Evolutionary conservation across 257 asterid species (phyloP).

Genomic region (Vinca minor): DNA sequence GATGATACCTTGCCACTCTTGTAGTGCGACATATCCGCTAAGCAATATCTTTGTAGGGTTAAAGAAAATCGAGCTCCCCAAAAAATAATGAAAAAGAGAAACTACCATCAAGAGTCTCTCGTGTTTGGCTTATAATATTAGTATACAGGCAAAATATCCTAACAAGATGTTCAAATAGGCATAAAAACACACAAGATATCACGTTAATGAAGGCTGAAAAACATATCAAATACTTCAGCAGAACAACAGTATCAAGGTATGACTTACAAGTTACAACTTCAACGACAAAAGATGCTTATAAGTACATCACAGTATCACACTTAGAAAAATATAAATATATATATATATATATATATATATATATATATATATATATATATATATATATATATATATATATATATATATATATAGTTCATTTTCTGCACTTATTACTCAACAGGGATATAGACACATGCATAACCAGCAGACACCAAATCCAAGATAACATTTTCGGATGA

Average conservation of each 20-base stretch:
- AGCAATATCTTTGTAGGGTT: constrained; percentile 65
- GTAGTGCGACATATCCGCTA: constrained; percentile 97
- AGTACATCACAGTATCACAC: not conserved
- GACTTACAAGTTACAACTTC: not conserved
- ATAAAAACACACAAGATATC: not conserved
- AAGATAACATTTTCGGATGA: not conserved
- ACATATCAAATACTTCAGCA: not conserved
- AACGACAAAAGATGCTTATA: not conserved
- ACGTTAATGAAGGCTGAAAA: not conserved
- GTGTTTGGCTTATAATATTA: not conserved
- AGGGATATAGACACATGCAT: not conserved
- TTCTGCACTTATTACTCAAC: not conserved
- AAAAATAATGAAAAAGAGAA: not conserved
- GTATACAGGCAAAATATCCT: not conserved
- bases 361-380: no score
- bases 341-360: no score
- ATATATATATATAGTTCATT: not conserved
- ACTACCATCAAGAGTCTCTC: not conserved
- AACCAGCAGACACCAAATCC: not conserved
- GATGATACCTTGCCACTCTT: constrained; percentile 79
- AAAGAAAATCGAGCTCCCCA: constrained; percentile 18
- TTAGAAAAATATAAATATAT: no score
- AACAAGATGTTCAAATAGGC: not conserved
- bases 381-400: no score
- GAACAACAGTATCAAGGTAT: not conserved